A percentile compares a stretch with the other conserved stretches of the same genome.
Evolutionary conservation across 1,284 basidiomycete genomes (phyloP).

Genomic region (Marasmius fiardii): DNA sequence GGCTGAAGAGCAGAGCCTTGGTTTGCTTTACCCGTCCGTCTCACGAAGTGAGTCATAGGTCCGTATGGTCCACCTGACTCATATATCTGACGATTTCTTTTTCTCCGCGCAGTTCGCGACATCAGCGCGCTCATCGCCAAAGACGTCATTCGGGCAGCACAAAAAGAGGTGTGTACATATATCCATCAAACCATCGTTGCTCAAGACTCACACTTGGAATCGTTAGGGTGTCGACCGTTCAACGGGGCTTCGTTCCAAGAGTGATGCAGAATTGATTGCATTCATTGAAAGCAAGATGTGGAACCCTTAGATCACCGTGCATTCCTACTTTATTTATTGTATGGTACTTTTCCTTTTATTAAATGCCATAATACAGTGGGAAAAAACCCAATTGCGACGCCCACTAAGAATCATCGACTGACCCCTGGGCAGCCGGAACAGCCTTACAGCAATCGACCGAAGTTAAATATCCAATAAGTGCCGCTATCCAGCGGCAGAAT

Average conservation of each 20-base stretch:
- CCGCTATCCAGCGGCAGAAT: too few species aligned
- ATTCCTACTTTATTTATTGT: not conserved
- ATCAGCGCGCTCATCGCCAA: conserved; percentile 76
- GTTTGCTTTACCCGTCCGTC: conserved; percentile 74
- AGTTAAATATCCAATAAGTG: too few species aligned
- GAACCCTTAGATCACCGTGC: conserved; percentile 41
- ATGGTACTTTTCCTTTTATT: not conserved
- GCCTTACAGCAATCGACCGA: too few species aligned
- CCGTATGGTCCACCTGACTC: not conserved
- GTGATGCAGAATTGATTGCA: conserved; percentile 49
- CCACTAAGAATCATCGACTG: too few species aligned
- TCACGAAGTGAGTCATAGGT: conserved; percentile 52
- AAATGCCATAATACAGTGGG: not conserved
- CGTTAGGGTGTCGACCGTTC: conserved; percentile 58
- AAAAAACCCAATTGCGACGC: too few species aligned
- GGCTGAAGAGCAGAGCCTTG: conserved; percentile 60
- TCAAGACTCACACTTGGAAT: conserved; percentile 4
- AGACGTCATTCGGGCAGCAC: conserved; percentile 75
- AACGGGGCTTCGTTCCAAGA: conserved; percentile 49
- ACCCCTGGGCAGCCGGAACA: too few species aligned
- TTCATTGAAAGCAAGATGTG: conserved; percentile 69
- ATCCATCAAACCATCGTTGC: not conserved
- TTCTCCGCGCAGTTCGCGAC: conserved; percentile 51
- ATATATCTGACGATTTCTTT: conserved; percentile 7
- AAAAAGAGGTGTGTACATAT: conserved; percentile 55